Evolutionary conservation across 352 stramenopile species (phyloP).

Genomic region (Elongisporangium undulatum): DNA sequence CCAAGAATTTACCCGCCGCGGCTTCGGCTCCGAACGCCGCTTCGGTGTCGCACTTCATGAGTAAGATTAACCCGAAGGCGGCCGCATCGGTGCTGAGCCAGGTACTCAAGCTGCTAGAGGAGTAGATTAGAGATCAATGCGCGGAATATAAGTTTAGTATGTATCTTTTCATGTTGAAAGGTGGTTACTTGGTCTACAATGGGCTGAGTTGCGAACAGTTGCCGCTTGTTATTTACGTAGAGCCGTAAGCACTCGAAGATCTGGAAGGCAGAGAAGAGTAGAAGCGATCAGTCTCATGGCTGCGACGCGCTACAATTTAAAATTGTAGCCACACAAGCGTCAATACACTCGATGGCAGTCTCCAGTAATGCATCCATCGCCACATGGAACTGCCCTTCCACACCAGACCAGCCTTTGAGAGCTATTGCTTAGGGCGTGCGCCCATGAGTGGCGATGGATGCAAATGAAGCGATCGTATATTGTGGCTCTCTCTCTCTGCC

Average conservation of each 20-base stretch:
- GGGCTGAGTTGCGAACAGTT: background rate
- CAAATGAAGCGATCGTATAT: background rate
- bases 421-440: background rate
- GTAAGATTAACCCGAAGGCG: slow-evolving; percentile 67
- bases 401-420: background rate
- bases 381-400: background rate
- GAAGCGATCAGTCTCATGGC: background rate
- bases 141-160: slow-evolving; percentile 2
- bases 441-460: background rate
- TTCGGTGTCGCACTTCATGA: slow-evolving; percentile 33
- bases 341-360: background rate
- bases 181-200: background rate
- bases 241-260: slow-evolving; percentile 20
- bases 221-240: background rate
- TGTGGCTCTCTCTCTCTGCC: background rate
- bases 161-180: background rate
- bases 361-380: background rate
- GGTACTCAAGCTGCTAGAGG: slow-evolving; percentile 38
- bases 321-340: background rate
- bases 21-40: slow-evolving; percentile 24
- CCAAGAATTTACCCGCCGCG: slow-evolving; percentile 1
- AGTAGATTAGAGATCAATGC: slow-evolving; percentile 8
- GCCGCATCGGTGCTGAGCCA: slow-evolving; percentile 47
- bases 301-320: background rate
- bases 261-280: slow-evolving; percentile 8